Percentiles rank a stretch among this genome's conserved stretches.
Conservation (phyloP, 2,329 filamentous ascomycete species). For the Thyridium curvatum region DNA sequence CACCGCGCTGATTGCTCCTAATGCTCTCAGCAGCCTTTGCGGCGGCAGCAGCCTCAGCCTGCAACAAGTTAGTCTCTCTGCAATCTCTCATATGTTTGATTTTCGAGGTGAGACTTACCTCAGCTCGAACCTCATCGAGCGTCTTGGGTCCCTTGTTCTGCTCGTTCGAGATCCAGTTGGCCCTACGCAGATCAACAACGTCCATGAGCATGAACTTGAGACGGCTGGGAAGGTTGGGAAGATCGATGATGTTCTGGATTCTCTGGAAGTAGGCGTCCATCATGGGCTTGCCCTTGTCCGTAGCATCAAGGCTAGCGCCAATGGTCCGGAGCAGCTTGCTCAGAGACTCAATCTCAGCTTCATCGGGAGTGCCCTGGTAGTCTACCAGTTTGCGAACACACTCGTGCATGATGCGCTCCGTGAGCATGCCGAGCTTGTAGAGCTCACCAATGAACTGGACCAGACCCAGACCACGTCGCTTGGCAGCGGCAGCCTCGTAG, state of each 20-base stretch:
- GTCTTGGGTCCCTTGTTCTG: constrained; percentile 94
- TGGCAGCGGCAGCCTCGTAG: constrained; percentile 87
- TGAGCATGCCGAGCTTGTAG: constrained; percentile 98
- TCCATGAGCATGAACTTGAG: constrained; percentile 97
- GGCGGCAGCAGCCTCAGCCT: constrained; percentile 68
- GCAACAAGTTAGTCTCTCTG: constrained; percentile 17
- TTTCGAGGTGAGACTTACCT: constrained; percentile 42
- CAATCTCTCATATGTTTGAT: neutral
- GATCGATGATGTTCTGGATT: constrained; percentile 75
- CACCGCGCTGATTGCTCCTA: constrained; percentile 55
- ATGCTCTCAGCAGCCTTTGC: constrained; percentile 74
- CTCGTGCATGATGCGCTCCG: constrained; percentile 98
- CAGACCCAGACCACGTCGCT: constrained; percentile 92
- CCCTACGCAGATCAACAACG: constrained; percentile 73
- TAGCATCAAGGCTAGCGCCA: constrained; percentile 73
- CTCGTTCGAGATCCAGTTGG: constrained; percentile 81
- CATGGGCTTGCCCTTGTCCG: constrained; percentile 76
- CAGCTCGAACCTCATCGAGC: constrained; percentile 81
- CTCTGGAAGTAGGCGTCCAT: constrained; percentile 93
- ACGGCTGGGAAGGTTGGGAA: constrained; percentile 77
- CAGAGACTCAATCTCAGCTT: constrained; percentile 93
- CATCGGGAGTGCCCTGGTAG: constrained; percentile 87
- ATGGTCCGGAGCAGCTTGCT: constrained; percentile 90
- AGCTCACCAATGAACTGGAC: constrained; percentile 99
- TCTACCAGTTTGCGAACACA: constrained; percentile 97